These are phyloP conservation scores for Proteromonas lacertae DNA, from an alignment of 352 stramenopile genomes.

Conservation along the genomic window DNA sequence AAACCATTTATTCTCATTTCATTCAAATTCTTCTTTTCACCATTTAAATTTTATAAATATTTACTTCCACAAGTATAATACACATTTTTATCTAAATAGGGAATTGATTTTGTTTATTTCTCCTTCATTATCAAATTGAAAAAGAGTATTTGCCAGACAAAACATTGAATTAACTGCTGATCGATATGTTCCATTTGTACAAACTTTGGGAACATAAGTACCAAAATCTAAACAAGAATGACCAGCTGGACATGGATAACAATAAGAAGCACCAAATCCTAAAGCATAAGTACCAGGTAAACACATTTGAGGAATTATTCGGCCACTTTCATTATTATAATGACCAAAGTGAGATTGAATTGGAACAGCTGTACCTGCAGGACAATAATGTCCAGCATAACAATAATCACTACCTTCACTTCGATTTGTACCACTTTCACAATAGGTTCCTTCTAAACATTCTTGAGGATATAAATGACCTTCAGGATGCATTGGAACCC, in stretches of 20 bases:
- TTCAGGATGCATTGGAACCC: slow-evolving; percentile 35
- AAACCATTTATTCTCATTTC: no score
- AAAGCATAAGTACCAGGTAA: slow-evolving; percentile 81
- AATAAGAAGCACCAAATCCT: slow-evolving; percentile 36
- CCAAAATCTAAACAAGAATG: slow-evolving; percentile 53
- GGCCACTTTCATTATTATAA: slow-evolving; percentile 38
- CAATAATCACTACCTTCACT: slow-evolving; percentile 39
- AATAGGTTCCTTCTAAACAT: slow-evolving; percentile 77
- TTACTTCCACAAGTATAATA: no score
- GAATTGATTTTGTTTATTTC: no score
- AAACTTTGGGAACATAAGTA: slow-evolving; percentile 75
- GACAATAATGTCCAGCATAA: slow-evolving; percentile 75
- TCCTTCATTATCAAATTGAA: no score
- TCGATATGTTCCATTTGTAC: slow-evolving; percentile 51
- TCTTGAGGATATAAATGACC: slow-evolving; percentile 43
- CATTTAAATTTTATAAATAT: no score
- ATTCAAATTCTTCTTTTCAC: no score
- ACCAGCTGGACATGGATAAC: slow-evolving; percentile 56
- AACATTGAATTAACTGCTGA: slow-evolving; percentile 67
- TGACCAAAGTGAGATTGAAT: slow-evolving; percentile 52
- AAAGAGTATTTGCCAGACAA: no score
- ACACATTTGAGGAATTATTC: slow-evolving; percentile 60
- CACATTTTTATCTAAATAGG: no score
- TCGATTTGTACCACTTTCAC: slow-evolving; percentile 29
- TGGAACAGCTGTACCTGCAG: slow-evolving; percentile 35